A percentile compares a stretch with the other conserved stretches of the same genome.
Conservation (phyloP, 2,329 filamentous ascomycete species). For the Colletotrichum sp. region DNA sequence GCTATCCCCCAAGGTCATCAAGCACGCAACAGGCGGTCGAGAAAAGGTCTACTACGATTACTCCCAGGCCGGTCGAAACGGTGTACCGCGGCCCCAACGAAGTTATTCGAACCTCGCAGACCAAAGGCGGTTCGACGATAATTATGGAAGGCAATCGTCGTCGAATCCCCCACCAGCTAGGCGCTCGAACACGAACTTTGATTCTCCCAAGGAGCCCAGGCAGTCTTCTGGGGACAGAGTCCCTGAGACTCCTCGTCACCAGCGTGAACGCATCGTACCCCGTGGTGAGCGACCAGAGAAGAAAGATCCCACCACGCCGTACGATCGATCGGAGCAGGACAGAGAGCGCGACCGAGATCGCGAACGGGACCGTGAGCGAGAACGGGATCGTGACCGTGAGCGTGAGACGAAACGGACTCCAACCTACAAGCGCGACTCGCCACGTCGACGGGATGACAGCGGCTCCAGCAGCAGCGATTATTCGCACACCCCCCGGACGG, state of each 20-base stretch:
- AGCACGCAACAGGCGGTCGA: slow-evolving; percentile 43
- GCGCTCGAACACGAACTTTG: slow-evolving; percentile 30
- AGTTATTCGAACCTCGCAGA: slow-evolving; percentile 32
- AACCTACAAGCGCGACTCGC: slow-evolving; percentile 28
- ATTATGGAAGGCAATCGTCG: slow-evolving; percentile 30
- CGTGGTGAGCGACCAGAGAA: slow-evolving; percentile 25
- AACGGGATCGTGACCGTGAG: not conserved
- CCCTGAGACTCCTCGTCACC: slow-evolving; percentile 28
- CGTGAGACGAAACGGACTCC: slow-evolving; percentile 28
- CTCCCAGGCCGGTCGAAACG: slow-evolving; percentile 22
- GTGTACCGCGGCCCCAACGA: slow-evolving; percentile 33
- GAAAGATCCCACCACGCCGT: slow-evolving; percentile 34
- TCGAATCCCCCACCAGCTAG: slow-evolving; percentile 28
- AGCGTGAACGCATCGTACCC: slow-evolving; percentile 13
- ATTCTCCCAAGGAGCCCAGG: slow-evolving; percentile 29
- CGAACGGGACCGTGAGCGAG: not conserved
- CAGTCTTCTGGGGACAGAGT: slow-evolving; percentile 37
- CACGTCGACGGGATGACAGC: slow-evolving; percentile 35
- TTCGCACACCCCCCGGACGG: slow-evolving; percentile 30
- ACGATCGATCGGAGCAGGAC: slow-evolving; percentile 28
- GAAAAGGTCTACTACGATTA: slow-evolving; percentile 47
- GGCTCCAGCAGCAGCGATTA: slow-evolving; percentile 46
- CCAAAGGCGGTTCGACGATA: slow-evolving; percentile 28
- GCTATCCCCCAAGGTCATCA: slow-evolving; percentile 48
- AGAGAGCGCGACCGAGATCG: not conserved